A percentile compares a stretch with the other conserved stretches of the same genome.
phyloP scores from a whole-genome alignment of 129 eudicot species.

The Centrapalus pauciflorus region DNA sequence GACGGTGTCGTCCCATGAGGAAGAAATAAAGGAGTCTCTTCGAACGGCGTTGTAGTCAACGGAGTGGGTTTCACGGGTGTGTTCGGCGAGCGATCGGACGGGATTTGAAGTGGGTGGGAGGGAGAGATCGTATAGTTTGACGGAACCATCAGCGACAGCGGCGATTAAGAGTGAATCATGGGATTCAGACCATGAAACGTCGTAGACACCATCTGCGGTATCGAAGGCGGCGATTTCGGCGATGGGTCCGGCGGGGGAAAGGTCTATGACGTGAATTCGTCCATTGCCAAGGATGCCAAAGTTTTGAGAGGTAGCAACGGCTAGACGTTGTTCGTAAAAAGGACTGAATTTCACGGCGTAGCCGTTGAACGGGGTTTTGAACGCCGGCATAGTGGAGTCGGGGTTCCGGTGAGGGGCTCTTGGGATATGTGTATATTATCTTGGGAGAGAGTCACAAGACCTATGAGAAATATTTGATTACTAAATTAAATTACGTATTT shows the following conservation, averaged over 20 bases:
- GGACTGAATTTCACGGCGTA: constrained; percentile 98
- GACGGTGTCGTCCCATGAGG: constrained; percentile 89
- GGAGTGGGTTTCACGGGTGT: constrained; percentile 81
- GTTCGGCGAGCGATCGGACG: constrained; percentile 72
- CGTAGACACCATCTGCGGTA: constrained; percentile 96
- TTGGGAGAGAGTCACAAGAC: not conserved
- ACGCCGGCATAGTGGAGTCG: constrained; percentile 51
- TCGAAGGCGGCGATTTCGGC: constrained; percentile 74
- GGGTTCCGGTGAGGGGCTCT: constrained; percentile 28
- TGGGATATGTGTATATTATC: constrained; percentile 27
- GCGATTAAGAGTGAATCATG: constrained; percentile 83
- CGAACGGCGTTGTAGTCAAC: constrained; percentile 81
- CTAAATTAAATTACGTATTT: not conserved
- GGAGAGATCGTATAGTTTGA: constrained; percentile 82
- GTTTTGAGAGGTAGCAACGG: constrained; percentile 72
- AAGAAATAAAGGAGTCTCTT: constrained; percentile 68
- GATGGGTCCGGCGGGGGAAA: constrained; percentile 60
- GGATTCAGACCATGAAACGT: constrained; percentile 91
- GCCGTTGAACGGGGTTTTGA: constrained; percentile 91
- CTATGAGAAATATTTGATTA: not conserved
- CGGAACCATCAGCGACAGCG: constrained; percentile 92
- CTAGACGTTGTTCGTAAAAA: constrained; percentile 66
- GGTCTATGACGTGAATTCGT: constrained; percentile 76
- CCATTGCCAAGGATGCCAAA: constrained; percentile 84
- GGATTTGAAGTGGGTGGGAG: constrained; percentile 82